A percentile compares a stretch with the other conserved stretches of the same genome.
Evolutionary conservation across 768 basidiomycete species (phyloP).

Genomic region (Boletus pseudopeckii): DNA sequence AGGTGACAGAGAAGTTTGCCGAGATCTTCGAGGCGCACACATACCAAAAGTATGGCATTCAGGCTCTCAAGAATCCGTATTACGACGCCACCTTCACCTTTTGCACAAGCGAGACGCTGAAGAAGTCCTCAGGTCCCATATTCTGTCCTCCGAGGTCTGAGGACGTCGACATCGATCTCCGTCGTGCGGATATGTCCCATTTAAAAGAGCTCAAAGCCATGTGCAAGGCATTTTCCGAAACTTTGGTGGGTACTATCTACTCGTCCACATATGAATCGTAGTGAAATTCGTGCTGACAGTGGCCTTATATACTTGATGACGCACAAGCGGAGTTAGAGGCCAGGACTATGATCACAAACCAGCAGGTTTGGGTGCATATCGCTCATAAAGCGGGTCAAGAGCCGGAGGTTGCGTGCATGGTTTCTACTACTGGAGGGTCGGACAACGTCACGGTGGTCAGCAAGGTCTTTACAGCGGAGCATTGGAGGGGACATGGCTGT

Average conservation of each 20-base stretch:
- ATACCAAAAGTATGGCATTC: background rate
- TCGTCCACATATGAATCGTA: background rate
- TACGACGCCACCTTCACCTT: constrained; percentile 60
- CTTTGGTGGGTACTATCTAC: constrained; percentile 48
- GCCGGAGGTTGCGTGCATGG: constrained; percentile 57
- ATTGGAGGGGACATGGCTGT: constrained; percentile 47
- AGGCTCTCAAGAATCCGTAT: constrained; percentile 43
- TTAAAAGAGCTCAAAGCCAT: constrained; percentile 37
- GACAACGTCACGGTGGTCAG: constrained; percentile 58
- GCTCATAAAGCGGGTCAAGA: constrained; percentile 24
- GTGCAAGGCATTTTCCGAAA: constrained; percentile 54
- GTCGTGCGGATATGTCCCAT: constrained; percentile 34
- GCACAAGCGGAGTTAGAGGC: constrained; percentile 52
- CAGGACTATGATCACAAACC: constrained; percentile 39
- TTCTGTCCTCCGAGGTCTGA: background rate
- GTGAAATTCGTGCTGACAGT: constrained; percentile 31
- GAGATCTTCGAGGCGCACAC: constrained; percentile 40
- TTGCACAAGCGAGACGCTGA: constrained; percentile 46
- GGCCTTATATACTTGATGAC: constrained; percentile 49
- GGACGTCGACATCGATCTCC: constrained; percentile 26
- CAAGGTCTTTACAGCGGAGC: constrained; percentile 63
- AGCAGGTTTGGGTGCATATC: constrained; percentile 59
- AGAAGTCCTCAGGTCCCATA: background rate
- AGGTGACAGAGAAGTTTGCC: constrained; percentile 46
- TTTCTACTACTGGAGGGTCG: constrained; percentile 64